Evolutionary conservation across 148 eudicot genomes (phyloP), one percentile per base, ranked within the genome.

Genomic region (Arctostaphylos glauca): DNA sequence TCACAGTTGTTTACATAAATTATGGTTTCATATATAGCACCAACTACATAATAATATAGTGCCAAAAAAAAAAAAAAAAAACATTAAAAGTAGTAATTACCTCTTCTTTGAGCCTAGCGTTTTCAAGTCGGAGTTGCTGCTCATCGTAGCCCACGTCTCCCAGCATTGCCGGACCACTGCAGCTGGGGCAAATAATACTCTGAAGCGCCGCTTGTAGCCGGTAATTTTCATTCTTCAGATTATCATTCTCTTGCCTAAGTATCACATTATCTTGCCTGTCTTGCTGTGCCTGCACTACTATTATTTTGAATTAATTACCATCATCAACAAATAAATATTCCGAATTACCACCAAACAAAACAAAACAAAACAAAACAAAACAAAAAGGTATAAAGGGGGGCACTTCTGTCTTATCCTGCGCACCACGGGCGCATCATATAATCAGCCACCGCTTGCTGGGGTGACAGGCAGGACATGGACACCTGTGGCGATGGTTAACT

Each of bases 101-200:
- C 99, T 97, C 99, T 80, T 97, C 99, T 86, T 91, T 97, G 79
- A 97, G 97, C 66, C 94, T 86, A 3, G 90, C 94, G 85, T 97
- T 97, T 79, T 97, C 98, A 16, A 93, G 77, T 9, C 97, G 96
- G 43, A 97, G 92, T 66, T 97, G 99, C 19, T 96, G 99, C 70
- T 93, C 97, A 83, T 97, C 99, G 76, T 77, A 91, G 3, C 86
- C 89, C 81, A 93, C 90, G 79, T 96, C 98, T 2, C 94, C 96
- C 2, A 92, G 79, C 86, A 94, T 84, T n/a, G 94, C 90, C 1
- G 91, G 87, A 52, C 97, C 98, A 48, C 99, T 98, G 87, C 99
- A 97, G 53, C 84, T 92, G 21, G 97, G 97, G 83, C 99, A 97
- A 7, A 90, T 85, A 6, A 94, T 89, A 59, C 92, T 89, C 80